Evolutionary conservation across 768 basidiomycete genomes (phyloP), one percentile per base, ranked within the genome.

Genomic region (Hygrocybe punicea): DNA sequence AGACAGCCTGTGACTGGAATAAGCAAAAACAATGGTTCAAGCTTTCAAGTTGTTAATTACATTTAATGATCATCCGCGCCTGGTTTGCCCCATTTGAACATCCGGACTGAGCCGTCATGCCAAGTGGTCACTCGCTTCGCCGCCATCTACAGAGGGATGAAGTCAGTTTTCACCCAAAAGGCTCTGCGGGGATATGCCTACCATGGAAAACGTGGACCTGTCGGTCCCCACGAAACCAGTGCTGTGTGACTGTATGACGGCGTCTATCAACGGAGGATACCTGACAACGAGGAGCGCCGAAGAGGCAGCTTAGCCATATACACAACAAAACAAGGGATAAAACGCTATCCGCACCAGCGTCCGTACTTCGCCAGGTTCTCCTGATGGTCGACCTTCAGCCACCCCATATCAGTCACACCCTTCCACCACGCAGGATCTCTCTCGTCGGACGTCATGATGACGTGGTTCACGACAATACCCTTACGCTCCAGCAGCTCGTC

Each of bases 161-260:
- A 23, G 21, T 19, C 23, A 13, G 11, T 13, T 19, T 5, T 19
- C 16, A 47, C 21, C 45, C 7, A 13, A 23, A n/a, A 23, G 11
- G 23, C 6, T 19, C n/a, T 3, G 6, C 13, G 7, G 11, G 14
- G n/a, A n/a, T n/a, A 16, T 42, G 19, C 39, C 16, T 33, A 91
- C 61, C 45, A 81, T 72, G 2, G 84, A 84, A 82, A 89, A 88
- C 6, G 88, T 89, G 34, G 86, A 89, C 40, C 75, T 64, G 60
- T 85, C 80, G 1, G 87, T 89, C 7, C 88, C 89, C 11, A 91
- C 81, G 63, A 90, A 85, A 2, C 87, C 89, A 9, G 75, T 66
- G 19, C 83, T 86, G 35, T 70, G 72, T 0, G 86, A 85, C 63
- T 90, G 89, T 56, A 89, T 80, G 8, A 81, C 83, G 2, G 86